Percentiles rank a stretch among this genome's conserved stretches.
Conservation (phyloP, 257 asterid species). For the Przewalskia tangutica region DNA sequence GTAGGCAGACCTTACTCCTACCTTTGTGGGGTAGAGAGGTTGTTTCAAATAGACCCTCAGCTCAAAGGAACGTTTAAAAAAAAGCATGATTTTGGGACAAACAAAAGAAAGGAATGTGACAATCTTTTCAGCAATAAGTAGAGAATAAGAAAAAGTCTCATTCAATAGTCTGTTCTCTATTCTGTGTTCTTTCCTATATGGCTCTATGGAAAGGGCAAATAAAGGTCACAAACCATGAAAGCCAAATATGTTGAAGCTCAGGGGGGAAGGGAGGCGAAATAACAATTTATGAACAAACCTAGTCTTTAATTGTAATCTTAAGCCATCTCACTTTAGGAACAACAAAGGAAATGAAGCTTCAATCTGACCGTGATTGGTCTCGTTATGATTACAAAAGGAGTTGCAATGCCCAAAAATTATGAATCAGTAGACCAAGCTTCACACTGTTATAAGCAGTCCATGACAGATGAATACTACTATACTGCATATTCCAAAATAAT, state of each 20-base stretch:
- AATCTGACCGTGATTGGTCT: neutral
- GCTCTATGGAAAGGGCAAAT: neutral
- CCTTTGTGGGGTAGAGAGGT: too few relatives aligned
- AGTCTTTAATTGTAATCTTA: neutral
- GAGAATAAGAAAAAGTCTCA: neutral
- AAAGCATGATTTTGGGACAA: neutral
- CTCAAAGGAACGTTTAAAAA: too few relatives aligned
- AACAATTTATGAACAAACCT: neutral
- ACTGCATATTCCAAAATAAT: neutral
- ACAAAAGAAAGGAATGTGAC: neutral
- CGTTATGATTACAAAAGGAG: neutral
- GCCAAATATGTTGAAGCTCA: neutral
- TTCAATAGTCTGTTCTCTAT: neutral
- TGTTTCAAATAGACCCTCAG: too few relatives aligned
- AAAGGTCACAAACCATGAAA: neutral
- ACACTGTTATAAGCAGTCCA: neutral
- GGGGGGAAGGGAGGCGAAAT: neutral
- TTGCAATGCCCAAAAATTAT: neutral
- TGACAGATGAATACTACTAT: neutral
- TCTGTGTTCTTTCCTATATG: neutral
- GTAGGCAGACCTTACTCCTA: too few relatives aligned
- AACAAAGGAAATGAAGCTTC: neutral
- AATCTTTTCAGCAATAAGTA: neutral
- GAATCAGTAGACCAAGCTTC: neutral
- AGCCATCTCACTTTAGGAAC: neutral